Percentiles rank a stretch among this genome's conserved stretches.
These are phyloP conservation scores for Mentha longifolia DNA, from an alignment of 257 asterid genomes.

Conservation along the genomic window DNA sequence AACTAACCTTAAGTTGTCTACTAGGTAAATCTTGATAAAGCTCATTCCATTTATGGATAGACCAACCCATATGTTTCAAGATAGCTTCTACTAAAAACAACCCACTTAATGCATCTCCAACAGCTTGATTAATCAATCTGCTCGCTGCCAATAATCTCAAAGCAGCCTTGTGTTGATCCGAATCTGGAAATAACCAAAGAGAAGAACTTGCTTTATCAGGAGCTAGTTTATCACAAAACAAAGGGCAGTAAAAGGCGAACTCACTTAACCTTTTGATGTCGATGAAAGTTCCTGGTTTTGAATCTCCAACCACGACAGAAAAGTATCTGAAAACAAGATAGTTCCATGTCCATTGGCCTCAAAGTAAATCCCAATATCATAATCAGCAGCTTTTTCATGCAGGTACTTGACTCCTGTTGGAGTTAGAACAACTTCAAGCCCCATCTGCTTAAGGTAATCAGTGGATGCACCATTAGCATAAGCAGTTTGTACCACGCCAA, in stretches of 20 bases:
- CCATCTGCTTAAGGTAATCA: slow-evolving; percentile 73
- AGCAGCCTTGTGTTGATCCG: slow-evolving; percentile 77
- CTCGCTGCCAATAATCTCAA: slow-evolving; percentile 79
- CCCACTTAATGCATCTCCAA: slow-evolving; percentile 90
- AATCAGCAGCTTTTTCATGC: slow-evolving; percentile 92
- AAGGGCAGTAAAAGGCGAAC: slow-evolving; percentile 11
- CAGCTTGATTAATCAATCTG: slow-evolving; percentile 90
- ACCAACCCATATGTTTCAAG: slow-evolving; percentile 73
- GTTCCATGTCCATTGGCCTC: slow-evolving; percentile 99
- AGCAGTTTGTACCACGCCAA: slow-evolving; percentile 92
- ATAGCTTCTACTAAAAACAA: slow-evolving; percentile 88
- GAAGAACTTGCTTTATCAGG: slow-evolving; percentile 1
- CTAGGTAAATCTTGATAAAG: slow-evolving; percentile 92
- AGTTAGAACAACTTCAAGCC: slow-evolving; percentile 77
- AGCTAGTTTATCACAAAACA: slow-evolving; percentile 24
- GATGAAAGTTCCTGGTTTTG: slow-evolving; percentile 52
- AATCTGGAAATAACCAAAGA: slow-evolving; percentile 51
- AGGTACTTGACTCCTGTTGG: slow-evolving; percentile 95
- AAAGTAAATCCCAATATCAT: slow-evolving; percentile 85
- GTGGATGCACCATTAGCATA: slow-evolving; percentile 99
- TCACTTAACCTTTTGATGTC: slow-evolving; percentile 62
- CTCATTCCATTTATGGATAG: slow-evolving; percentile 77
- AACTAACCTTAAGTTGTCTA: slow-evolving; percentile 85
- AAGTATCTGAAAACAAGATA: slow-evolving; percentile 76
- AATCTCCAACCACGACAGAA: slow-evolving; percentile 61